These are phyloP conservation scores for grape (Vitis vinifera) DNA, from an alignment of 164 flowering plant genomes.

Conservation along the genomic window ASM3070453v1 NC_081812.1:5836501-5837000, in stretches of 20 bases:
- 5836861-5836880: too few relatives aligned
- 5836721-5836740: conserved; percentile 13
- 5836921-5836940: too few relatives aligned
- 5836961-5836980: too few relatives aligned
- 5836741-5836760: conserved; percentile 15
- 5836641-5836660: conserved; percentile 51
- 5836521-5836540: conserved; percentile 81
- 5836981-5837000: too few relatives aligned
- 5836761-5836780: conserved; percentile 8
- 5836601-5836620: conserved; percentile 86
- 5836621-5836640: conserved; percentile 64
- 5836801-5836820: conserved; percentile 9
- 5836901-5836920: too few relatives aligned
- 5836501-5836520: conserved; percentile 53
- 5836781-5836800: conserved; percentile 8
- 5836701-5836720: conserved; percentile 11
- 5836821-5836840: conserved; percentile 21
- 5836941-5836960: too few relatives aligned
- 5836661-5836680: conserved; percentile 58
- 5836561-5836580: conserved; percentile 45
- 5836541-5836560: conserved; percentile 64
- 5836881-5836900: too few relatives aligned
- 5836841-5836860: conserved; percentile 15
- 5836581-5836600: conserved; percentile 79
- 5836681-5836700: conserved; percentile 42